phyloP scores from a whole-genome alignment of 352 stramenopile genomes.

The Phytophthora meadii region DNA sequence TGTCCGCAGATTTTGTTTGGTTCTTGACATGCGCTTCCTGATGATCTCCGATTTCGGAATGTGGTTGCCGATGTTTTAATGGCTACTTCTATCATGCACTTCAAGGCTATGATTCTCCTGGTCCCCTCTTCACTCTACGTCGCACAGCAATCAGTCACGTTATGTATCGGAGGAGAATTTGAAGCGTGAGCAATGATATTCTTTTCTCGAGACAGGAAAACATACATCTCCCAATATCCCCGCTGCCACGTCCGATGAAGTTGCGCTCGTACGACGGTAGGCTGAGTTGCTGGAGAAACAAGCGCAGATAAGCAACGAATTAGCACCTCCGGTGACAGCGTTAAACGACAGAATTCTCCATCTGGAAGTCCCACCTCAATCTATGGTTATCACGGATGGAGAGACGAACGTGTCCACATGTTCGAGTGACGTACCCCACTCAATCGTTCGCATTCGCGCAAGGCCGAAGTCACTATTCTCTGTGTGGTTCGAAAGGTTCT shows the following conservation, averaged over 20 bases:
- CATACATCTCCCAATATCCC: neutral
- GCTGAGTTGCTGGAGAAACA: neutral
- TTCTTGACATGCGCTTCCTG: neutral
- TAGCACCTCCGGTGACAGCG: neutral
- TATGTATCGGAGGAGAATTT: neutral
- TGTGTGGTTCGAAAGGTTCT: slow-evolving; percentile 11
- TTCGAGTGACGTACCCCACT: neutral
- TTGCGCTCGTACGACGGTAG: neutral
- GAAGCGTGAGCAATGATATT: neutral
- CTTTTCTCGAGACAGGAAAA: neutral
- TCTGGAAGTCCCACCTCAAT: neutral
- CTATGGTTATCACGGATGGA: neutral
- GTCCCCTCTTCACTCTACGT: slow-evolving; percentile 2
- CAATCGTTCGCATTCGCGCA: neutral
- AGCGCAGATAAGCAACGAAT: neutral
- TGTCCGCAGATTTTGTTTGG: neutral
- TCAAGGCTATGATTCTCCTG: neutral
- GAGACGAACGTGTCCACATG: neutral
- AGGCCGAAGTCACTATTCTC: neutral
- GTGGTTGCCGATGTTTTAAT: slow-evolving; percentile 10
- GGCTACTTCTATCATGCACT: slow-evolving; percentile 3
- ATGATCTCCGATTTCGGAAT: slow-evolving; percentile 1
- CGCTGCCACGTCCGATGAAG: neutral
- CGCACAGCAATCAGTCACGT: neutral
- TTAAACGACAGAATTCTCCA: neutral